Base-by-base conservation (phyloP, 257 asterid species). In the Ocimum tenuiflorum region DNA sequence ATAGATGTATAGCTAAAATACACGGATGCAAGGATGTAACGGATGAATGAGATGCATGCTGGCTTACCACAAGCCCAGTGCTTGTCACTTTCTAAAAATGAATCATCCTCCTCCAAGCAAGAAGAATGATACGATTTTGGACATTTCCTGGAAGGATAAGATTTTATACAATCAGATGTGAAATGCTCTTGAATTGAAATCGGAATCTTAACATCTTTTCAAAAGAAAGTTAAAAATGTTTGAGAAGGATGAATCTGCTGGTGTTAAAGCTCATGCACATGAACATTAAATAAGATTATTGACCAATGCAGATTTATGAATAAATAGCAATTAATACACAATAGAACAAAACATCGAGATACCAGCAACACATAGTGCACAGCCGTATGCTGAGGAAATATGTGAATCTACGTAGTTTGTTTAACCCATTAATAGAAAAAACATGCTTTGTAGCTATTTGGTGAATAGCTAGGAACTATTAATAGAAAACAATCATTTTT, bases 21-120 rank as follows among this genome's bases (percentile, higher is more conserved):
- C 35, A 47, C 13, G 31, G 48, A 67, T 67, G 71, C 54, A 22
- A 56, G 63, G 46, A 1, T 56, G 46, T 33, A 35, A 56, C n/a
- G 4, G 38, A 60, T 18, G 36, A 61, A 47, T 39, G 47, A 22
- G 39, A 29, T 11, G 3, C 59, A 17, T 63, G 41, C 36, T 61
- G 50, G 78, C 95, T 85, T 79, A 86, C 96, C 65, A 48, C 98
- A 91, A 49, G 24, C 71, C 88, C 88, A 91, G 59, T 19, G 31
- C 38, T 20, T 18, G 6, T 79, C 72, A 60, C 82, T 70, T 23
- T 70, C 61, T 65, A 82, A 64, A 71, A 79, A 78, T 3, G 91
- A 78, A 8, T 65, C 76, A 6, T 74, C 84, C 79, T 82, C 81
- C 27, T 31, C 81, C 72, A 85, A 83, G 20, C 98, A 91, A 17